These are phyloP conservation scores for Pyrenochaeta sp. DNA, from an alignment of 2,329 filamentous ascomycete genomes.

Conservation along the genomic window DNA sequence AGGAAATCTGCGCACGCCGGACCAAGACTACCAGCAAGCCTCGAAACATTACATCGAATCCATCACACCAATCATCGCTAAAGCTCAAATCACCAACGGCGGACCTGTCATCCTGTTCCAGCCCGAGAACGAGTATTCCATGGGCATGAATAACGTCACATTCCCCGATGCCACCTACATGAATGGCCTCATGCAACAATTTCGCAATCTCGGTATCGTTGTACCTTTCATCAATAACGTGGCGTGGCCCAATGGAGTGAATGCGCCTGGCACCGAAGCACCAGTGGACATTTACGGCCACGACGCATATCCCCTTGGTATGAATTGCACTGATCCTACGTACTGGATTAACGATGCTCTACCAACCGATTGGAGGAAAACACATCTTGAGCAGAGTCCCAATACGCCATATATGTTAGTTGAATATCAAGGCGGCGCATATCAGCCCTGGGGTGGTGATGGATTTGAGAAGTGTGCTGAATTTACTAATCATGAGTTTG, in stretches of 20 bases:
- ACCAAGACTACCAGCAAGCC: slow-evolving; percentile 67
- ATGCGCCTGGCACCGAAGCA: slow-evolving; percentile 66
- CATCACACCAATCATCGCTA: slow-evolving; percentile 72
- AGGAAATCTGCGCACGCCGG: slow-evolving; percentile 68
- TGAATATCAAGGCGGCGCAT: slow-evolving; percentile 73
- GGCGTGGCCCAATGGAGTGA: slow-evolving; percentile 64
- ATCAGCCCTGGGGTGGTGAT: slow-evolving; percentile 75
- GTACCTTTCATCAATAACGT: slow-evolving; percentile 80
- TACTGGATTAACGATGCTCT: slow-evolving; percentile 65
- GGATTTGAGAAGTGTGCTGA: slow-evolving; percentile 72
- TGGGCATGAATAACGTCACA: slow-evolving; percentile 54
- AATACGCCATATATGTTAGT: slow-evolving; percentile 68
- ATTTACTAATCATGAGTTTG: slow-evolving; percentile 74
- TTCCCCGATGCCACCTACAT: slow-evolving; percentile 74
- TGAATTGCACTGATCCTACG: slow-evolving; percentile 66
- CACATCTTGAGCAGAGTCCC: slow-evolving; percentile 67
- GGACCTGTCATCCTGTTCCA: slow-evolving; percentile 80
- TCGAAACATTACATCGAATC: slow-evolving; percentile 65
- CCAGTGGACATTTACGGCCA: slow-evolving; percentile 71
- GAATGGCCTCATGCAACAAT: slow-evolving; percentile 72
- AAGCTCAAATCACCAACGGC: slow-evolving; percentile 80
- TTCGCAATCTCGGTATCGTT: slow-evolving; percentile 70
- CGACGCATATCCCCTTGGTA: slow-evolving; percentile 69
- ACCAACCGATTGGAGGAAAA: slow-evolving; percentile 62
- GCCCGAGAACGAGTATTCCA: slow-evolving; percentile 80